These are phyloP conservation scores for Fusarium siculi DNA, from an alignment of 2,329 filamentous ascomycete genomes.

Conservation along the genomic window DNA sequence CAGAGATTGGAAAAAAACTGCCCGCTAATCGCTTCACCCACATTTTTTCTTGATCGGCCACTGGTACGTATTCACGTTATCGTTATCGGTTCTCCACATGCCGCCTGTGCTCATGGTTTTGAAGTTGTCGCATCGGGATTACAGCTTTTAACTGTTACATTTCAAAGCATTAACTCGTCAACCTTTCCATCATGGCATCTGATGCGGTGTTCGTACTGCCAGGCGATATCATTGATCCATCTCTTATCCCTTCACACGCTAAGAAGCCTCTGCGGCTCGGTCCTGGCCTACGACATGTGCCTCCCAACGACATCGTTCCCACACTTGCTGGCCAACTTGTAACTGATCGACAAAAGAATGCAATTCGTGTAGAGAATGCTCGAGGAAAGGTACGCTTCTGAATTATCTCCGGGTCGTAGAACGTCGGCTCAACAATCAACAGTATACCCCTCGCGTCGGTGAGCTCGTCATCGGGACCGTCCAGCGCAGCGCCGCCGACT, in stretches of 20 bases:
- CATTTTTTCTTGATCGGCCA: slow-evolving; percentile 29
- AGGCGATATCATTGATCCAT: slow-evolving; percentile 77
- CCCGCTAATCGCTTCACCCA: slow-evolving; percentile 41
- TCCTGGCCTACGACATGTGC: slow-evolving; percentile 83
- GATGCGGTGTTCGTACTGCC: slow-evolving; percentile 78
- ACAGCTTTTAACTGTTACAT: not conserved
- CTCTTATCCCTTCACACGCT: slow-evolving; percentile 73
- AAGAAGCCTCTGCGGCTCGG: slow-evolving; percentile 82
- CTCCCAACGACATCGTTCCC: slow-evolving; percentile 77
- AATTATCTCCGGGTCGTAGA: not conserved
- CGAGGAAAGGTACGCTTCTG: slow-evolving; percentile 69
- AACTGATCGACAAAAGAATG: slow-evolving; percentile 77
- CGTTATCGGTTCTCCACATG: slow-evolving; percentile 33
- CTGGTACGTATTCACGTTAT: slow-evolving; percentile 35
- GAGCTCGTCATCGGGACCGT: slow-evolving; percentile 92
- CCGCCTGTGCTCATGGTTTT: slow-evolving; percentile 19
- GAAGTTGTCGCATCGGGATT: slow-evolving; percentile 31
- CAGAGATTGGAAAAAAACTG: slow-evolving; percentile 41
- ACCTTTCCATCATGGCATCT: slow-evolving; percentile 61
- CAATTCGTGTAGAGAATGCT: slow-evolving; percentile 79
- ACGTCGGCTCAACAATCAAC: not conserved
- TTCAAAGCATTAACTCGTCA: not conserved
- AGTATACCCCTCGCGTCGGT: slow-evolving; percentile 83
- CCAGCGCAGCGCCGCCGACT: slow-evolving; percentile 78
- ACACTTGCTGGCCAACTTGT: slow-evolving; percentile 75